Evolutionary conservation across 345 rosid species (phyloP), one percentile per base, ranked within the genome.

Genomic region (Arabidopsis suecica): DNA sequence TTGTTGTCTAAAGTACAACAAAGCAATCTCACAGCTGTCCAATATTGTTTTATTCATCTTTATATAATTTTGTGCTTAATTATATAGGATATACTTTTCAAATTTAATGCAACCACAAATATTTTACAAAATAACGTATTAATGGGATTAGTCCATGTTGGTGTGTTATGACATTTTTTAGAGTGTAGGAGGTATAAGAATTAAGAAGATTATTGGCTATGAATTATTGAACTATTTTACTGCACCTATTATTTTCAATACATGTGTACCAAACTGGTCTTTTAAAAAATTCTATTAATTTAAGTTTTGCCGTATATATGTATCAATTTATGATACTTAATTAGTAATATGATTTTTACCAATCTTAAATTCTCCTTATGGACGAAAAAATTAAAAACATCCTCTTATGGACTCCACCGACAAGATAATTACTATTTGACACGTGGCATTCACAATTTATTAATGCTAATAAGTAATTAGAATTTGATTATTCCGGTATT

Each of bases 21-120:
- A 57, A 77, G 80, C 80, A 71, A 71, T 57, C 57, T 71, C 47
- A 77, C 76, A 77, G 80, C 80, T 77, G 76, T 65, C 7, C 8
- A 44, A 70, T 57, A 75, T 65, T 64, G 61, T 71, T 77, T 44
- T 77, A 28, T 44, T 60, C 61, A 37, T 7, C 40, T 36, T 54
- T 5, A 2, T 12, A 9, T 23, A 16, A 54, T 10, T 62, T 41
- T 69, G 53, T 71, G 60, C 16, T 64, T 57, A 37, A 38, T 54
- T 28, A 7, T 70, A 7, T 11, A 4, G 34, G 14, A 2, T 23
- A 65, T 54, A 62, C 75, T 76, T 76, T 69, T 36, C 71, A 53
- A 22, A 61, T n/a, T 77, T 62, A 76, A 25, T 76, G 58, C 37
- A 36, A 55, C 45, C 42, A 47, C 61, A 63, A 7, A 23, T 69